These are phyloP conservation scores for Caryopteris hybrid DNA, from an alignment of 305 asterid genomes.

Conservation along the genomic window DNA sequence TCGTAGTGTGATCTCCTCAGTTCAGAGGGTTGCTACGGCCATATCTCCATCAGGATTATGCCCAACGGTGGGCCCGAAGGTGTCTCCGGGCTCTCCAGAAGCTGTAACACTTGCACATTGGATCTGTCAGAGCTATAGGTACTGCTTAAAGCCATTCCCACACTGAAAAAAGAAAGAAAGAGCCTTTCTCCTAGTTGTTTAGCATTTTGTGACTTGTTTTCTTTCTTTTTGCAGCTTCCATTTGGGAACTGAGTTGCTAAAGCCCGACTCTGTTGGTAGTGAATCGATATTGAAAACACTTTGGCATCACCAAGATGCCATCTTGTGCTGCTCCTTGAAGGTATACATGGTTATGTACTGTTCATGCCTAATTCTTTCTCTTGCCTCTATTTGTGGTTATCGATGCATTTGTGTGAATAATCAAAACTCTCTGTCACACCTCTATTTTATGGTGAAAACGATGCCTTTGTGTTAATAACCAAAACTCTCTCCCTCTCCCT, in stretches of 20 bases:
- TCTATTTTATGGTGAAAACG: not conserved
- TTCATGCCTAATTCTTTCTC: no score
- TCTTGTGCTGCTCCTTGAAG: conserved; percentile 87
- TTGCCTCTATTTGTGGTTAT: not conserved
- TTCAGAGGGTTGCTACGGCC: conserved; percentile 84
- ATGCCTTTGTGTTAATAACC: not conserved
- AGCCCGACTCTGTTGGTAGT: conserved; percentile 35
- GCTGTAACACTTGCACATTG: conserved; percentile 78
- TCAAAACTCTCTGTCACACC: no score
- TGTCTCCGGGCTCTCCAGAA: conserved; percentile 71
- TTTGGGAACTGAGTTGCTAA: conserved; percentile 61
- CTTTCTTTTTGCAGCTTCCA: conserved; percentile 49
- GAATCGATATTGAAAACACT: conserved; percentile 64
- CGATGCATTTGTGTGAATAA: no score
- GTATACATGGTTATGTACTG: conserved; percentile 22
- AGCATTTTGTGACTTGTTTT: no score
- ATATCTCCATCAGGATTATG: conserved; percentile 66
- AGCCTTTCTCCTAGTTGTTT: not conserved
- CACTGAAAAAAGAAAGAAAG: no score
- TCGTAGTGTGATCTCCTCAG: conserved; percentile 80
- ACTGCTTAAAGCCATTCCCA: not conserved
- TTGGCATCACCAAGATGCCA: conserved; percentile 91
- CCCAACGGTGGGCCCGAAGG: conserved; percentile 51
- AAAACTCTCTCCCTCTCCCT: no score
- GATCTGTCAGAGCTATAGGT: conserved; percentile 94